Percentiles rank a stretch among this genome's conserved stretches.
Evolutionary conservation across 768 basidiomycete species (phyloP).

Genomic region (Amanita rubescens): DNA sequence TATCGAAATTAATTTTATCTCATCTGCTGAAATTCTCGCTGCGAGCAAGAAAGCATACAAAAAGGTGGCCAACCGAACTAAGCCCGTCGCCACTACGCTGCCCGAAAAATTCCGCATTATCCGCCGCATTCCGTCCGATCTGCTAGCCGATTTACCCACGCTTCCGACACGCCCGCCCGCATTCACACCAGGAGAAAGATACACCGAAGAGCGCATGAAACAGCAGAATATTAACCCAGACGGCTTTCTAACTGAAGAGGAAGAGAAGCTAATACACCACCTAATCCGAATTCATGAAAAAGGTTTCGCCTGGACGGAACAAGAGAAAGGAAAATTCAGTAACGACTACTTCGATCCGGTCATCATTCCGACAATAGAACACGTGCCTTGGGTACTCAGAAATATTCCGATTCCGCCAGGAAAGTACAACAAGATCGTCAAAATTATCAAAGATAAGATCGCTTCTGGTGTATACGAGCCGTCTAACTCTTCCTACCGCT

Average conservation of each 20-base stretch:
- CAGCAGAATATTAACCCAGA: constrained; percentile 18
- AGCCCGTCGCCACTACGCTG: constrained; percentile 26
- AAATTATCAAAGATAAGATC: no score
- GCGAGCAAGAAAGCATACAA: no score
- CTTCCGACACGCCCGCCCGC: constrained; percentile 18
- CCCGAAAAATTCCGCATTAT: constrained; percentile 26
- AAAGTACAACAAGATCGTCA: constrained; percentile 16
- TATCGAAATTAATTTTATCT: neutral
- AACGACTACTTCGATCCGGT: constrained; percentile 19
- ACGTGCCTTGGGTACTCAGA: constrained; percentile 23
- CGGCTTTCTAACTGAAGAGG: constrained; percentile 27
- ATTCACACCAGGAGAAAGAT: constrained; percentile 8
- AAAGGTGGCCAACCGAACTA: constrained; percentile 21
- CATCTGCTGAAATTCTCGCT: constrained; percentile 2
- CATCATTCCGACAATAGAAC: constrained; percentile 20
- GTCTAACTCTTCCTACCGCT: constrained; percentile 7
- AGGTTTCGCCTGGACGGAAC: constrained; percentile 26
- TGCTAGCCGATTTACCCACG: constrained; percentile 19
- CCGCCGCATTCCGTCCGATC: constrained; percentile 25
- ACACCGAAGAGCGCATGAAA: constrained; percentile 20
- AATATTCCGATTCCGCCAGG: constrained; percentile 27
- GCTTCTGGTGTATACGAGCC: constrained; percentile 9
- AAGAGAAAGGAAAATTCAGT: constrained; percentile 21
- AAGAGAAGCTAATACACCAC: constrained; percentile 26
- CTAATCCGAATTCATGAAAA: constrained; percentile 24